phyloP scores from a whole-genome alignment of 768 basidiomycete species.

The Lactarius vividus region DNA sequence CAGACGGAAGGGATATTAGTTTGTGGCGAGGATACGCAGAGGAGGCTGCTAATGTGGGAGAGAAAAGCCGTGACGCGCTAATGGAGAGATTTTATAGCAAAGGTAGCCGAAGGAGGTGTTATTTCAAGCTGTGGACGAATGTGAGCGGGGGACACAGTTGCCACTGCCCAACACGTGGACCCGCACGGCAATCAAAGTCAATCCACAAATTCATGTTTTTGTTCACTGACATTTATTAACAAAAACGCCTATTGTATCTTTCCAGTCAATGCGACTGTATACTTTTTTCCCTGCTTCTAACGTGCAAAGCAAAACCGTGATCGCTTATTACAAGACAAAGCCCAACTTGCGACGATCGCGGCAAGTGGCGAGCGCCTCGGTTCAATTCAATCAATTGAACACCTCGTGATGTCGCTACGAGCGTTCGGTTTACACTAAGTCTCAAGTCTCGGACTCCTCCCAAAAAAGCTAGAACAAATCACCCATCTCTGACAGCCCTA shows the following conservation, averaged over 20 bases:
- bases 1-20: not conserved
- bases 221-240: not conserved
- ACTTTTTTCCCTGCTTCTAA: not conserved
- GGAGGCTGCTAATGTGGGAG: not conserved
- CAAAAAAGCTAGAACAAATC: not conserved
- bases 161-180: not conserved
- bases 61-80: not conserved
- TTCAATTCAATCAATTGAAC: conserved; percentile 9
- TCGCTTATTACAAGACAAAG: not conserved
- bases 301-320: not conserved
- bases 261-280: not conserved
- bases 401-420: conserved; percentile 3
- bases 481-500: conserved; percentile 40
- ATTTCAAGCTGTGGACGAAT: not conserved
- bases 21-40: conserved; percentile 16
- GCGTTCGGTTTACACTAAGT: not conserved
- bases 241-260: not conserved
- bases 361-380: not conserved
- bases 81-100: conserved; percentile 4
- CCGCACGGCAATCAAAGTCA: conserved; percentile 1
- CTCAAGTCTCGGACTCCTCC: not conserved
- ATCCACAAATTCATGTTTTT: not conserved
- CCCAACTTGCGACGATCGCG: not conserved
- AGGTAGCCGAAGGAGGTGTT: not conserved
- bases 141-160: not conserved